phyloP scores from a whole-genome alignment of 176 grass and related monocot species.

The barley (Hordeum vulgare) region MorexV3_pseudomolecules_assembly NC_058520.1:612462146-612462645 shows the following conservation, averaged over 20 bases:
- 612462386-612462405: neutral
- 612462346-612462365: neutral
- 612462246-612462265: neutral
- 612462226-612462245: neutral
- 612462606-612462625: constrained; percentile 31
- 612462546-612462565: constrained; percentile 95
- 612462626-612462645: neutral
- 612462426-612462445: neutral
- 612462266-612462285: neutral
- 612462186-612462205: neutral
- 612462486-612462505: neutral
- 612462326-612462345: neutral
- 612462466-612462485: neutral
- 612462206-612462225: neutral
- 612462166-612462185: neutral
- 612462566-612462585: constrained; percentile 79
- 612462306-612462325: too few species aligned
- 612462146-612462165: neutral
- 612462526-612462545: constrained; percentile 39
- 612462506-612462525: neutral
- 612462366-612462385: neutral
- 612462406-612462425: neutral
- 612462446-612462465: neutral
- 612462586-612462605: constrained; percentile 71
- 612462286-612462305: neutral